Evolutionary conservation across 805 yeast species (phyloP).

Genomic region (Candida lessepsii): DNA sequence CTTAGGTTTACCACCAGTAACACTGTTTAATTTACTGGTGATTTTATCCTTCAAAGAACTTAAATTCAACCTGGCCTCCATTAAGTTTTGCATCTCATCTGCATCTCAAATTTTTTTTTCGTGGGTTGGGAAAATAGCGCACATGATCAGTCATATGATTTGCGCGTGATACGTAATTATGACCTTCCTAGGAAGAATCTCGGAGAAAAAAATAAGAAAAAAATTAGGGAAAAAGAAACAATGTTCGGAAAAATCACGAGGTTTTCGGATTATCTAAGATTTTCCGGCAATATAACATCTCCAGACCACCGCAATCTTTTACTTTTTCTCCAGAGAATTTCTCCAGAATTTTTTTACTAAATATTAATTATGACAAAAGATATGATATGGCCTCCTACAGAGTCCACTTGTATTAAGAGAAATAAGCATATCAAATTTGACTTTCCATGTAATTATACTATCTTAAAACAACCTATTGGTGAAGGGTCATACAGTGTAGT

Average conservation of each 20-base stretch:
- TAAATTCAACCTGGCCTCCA: constrained; percentile 49
- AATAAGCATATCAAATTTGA: constrained; percentile 15
- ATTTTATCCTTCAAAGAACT: constrained; percentile 66
- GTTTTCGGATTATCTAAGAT: constrained; percentile 5
- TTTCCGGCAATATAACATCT: constrained; percentile 9
- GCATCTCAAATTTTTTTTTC: constrained; percentile 3
- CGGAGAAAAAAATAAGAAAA: no score
- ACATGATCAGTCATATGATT: not conserved
- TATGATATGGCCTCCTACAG: constrained; percentile 24
- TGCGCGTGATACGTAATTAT: constrained; percentile 1
- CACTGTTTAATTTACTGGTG: constrained; percentile 45
- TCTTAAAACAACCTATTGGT: constrained; percentile 34
- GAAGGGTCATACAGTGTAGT: constrained; percentile 52
- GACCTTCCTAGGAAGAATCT: no score
- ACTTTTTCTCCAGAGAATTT: constrained; percentile 6
- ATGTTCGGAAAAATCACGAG: constrained; percentile 3
- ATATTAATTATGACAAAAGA: no score
- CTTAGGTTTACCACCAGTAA: not conserved
- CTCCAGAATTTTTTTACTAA: constrained; percentile 1
- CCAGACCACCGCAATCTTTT: constrained; percentile 4
- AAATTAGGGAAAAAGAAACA: no score
- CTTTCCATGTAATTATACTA: constrained; percentile 32
- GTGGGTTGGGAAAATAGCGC: no score
- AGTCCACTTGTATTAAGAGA: constrained; percentile 16
- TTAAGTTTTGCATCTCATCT: constrained; percentile 17